Evolutionary conservation across 2,329 filamentous ascomycete species (phyloP).

Genomic region (Aureobasidium musti): DNA sequence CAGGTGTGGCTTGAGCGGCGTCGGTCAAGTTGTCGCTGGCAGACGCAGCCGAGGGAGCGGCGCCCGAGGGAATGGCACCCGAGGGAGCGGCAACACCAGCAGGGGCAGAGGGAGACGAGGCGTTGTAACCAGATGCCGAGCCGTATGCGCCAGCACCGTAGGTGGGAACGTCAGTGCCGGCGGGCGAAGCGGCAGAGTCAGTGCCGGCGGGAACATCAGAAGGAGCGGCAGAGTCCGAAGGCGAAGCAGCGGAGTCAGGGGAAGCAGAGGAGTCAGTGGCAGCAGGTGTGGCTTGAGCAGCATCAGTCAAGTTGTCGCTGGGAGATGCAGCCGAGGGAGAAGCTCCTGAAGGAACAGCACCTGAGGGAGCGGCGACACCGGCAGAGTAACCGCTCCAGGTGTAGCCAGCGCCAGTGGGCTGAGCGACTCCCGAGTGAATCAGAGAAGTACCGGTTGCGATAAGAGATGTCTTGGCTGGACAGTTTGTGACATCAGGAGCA

Average conservation of each 20-base stretch:
- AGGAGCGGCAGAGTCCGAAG: background rate
- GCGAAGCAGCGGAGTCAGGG: background rate
- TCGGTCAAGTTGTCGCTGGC: background rate
- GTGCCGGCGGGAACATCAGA: background rate
- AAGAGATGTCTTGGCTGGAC: constrained; percentile 13
- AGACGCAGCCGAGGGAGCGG: background rate
- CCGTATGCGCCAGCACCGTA: constrained; percentile 17
- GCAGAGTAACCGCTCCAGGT: constrained; percentile 7
- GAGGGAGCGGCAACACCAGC: constrained; percentile 21
- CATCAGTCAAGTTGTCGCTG: background rate
- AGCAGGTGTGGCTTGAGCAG: constrained; percentile 12
- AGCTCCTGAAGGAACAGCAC: background rate
- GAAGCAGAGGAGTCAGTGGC: background rate
- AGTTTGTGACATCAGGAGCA: constrained; percentile 28
- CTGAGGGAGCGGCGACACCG: constrained; percentile 20
- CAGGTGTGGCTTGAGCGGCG: constrained; percentile 11
- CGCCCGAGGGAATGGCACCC: background rate
- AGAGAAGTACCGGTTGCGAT: constrained; percentile 5
- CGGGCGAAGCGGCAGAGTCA: background rate
- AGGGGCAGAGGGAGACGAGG: background rate
- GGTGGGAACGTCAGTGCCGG: background rate
- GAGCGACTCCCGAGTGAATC: background rate
- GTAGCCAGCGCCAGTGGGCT: constrained; percentile 5
- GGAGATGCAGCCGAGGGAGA: too few relatives aligned
- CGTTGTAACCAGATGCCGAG: background rate